Percentiles rank a stretch among this genome's conserved stretches.
Evolutionary conservation across 495 filamentous ascomycete genomes (phyloP).

Genomic region (Glutinoglossum americanum): DNA sequence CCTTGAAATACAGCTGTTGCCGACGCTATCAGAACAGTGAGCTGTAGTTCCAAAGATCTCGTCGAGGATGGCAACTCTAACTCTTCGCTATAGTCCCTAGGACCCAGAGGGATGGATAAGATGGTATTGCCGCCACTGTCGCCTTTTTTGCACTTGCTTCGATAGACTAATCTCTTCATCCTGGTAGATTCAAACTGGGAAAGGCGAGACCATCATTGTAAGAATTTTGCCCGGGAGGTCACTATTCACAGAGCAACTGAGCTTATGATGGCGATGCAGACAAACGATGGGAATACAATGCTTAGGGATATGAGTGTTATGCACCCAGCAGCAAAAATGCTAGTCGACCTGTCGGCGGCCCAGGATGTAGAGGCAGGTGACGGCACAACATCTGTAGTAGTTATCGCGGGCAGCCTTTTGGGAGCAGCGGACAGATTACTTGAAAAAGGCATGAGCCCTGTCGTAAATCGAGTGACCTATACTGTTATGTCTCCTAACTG

Average conservation of each 20-base stretch:
- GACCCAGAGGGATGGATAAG: constrained; percentile 82
- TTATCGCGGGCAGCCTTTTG: constrained; percentile 84
- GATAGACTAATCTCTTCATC: neutral
- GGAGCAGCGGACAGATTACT: constrained; percentile 83
- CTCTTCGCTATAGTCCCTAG: constrained; percentile 31
- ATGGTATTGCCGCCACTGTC: constrained; percentile 29
- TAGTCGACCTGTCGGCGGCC: constrained; percentile 87
- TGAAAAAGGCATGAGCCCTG: constrained; percentile 38
- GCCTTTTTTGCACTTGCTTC: neutral
- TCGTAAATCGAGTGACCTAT: neutral
- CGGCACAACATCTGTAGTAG: constrained; percentile 94
- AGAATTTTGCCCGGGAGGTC: constrained; percentile 12
- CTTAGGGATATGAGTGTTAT: constrained; percentile 94
- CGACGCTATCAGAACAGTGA: constrained; percentile 21
- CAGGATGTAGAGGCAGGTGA: constrained; percentile 98
- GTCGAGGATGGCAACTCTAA: constrained; percentile 6
- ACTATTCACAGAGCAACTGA: constrained; percentile 2
- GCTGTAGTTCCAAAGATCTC: constrained; percentile 5
- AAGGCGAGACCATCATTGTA: constrained; percentile 86
- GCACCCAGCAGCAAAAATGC: constrained; percentile 97
- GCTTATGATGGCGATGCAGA: constrained; percentile 26
- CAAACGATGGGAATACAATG: constrained; percentile 98
- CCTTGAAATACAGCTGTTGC: neutral
- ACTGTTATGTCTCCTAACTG: neutral
- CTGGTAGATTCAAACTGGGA: constrained; percentile 64